These are phyloP conservation scores for Taxillus chinensis DNA, from an alignment of 164 flowering plant genomes.

Conservation along the genomic window DNA sequence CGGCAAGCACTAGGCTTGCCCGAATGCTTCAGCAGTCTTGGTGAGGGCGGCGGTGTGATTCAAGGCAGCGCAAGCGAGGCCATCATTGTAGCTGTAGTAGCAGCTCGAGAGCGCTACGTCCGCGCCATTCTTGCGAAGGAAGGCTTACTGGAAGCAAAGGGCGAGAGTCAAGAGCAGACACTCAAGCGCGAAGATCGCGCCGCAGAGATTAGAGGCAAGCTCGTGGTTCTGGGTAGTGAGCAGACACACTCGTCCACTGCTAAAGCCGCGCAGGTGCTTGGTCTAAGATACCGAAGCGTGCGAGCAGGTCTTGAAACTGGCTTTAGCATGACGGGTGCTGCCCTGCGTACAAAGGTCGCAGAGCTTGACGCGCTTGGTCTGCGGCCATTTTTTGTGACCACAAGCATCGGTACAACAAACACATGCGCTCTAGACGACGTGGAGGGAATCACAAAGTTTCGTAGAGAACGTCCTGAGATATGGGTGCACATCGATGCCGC, in stretches of 20 bases:
- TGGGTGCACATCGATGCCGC: slow-evolving; percentile 75
- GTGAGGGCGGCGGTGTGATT: slow-evolving; percentile 51
- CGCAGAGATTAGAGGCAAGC: slow-evolving; percentile 14
- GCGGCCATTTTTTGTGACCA: slow-evolving; percentile 44
- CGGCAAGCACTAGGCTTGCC: slow-evolving; percentile 41
- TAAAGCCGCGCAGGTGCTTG: slow-evolving; percentile 39
- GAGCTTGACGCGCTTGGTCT: slow-evolving; percentile 37
- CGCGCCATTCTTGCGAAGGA: too few species aligned
- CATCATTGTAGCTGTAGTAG: slow-evolving; percentile 37
- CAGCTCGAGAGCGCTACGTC: slow-evolving; percentile 37
- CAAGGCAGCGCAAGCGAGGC: slow-evolving; percentile 52
- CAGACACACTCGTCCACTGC: slow-evolving; percentile 48
- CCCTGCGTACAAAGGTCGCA: slow-evolving; percentile 13
- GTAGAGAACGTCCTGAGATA: slow-evolving; percentile 17
- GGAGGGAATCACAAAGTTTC: too few species aligned
- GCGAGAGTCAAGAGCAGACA: too few species aligned
- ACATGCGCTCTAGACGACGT: slow-evolving; percentile 30
- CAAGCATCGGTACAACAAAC: slow-evolving; percentile 52
- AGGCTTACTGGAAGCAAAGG: slow-evolving; percentile 3
- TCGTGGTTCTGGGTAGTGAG: slow-evolving; percentile 54
- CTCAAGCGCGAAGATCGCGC: too few species aligned
- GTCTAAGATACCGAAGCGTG: slow-evolving; percentile 28
- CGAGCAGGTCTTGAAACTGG: slow-evolving; percentile 21
- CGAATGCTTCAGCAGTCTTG: slow-evolving; percentile 32
- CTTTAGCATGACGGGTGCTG: slow-evolving; percentile 12